These are phyloP conservation scores for Ophiostoma perfectum DNA, from an alignment of 2,329 filamentous ascomycete genomes.

Conservation along the genomic window DNA sequence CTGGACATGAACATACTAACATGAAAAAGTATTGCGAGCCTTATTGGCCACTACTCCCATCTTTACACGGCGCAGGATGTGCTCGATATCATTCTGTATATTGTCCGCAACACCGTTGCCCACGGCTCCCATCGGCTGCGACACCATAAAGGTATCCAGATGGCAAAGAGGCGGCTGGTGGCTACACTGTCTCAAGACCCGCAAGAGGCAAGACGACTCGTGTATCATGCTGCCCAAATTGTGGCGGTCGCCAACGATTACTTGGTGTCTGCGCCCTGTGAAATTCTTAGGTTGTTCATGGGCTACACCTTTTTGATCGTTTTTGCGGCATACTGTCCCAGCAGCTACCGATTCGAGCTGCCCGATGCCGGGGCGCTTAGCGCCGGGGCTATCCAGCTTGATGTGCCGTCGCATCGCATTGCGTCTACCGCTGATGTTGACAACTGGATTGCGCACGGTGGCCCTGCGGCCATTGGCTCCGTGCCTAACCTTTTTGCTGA, in stretches of 20 bases:
- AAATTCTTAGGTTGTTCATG: constrained; percentile 34
- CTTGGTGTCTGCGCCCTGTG: constrained; percentile 32
- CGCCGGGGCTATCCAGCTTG: constrained; percentile 25
- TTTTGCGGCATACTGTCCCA: constrained; percentile 29
- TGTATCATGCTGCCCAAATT: constrained; percentile 33
- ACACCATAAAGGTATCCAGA: constrained; percentile 26
- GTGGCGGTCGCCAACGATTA: constrained; percentile 32
- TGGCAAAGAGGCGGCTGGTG: constrained; percentile 29
- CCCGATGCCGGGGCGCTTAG: neutral
- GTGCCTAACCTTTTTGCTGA: constrained; percentile 27
- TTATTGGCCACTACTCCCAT: constrained; percentile 32
- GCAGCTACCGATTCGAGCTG: constrained; percentile 8
- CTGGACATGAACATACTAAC: neutral
- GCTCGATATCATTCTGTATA: constrained; percentile 32
- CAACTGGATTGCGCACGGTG: constrained; percentile 29
- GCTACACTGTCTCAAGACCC: constrained; percentile 28
- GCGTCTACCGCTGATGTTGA: constrained; percentile 21
- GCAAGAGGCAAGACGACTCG: constrained; percentile 26
- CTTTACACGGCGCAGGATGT: constrained; percentile 30
- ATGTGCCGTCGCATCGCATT: constrained; percentile 25
- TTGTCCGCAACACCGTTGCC: constrained; percentile 30
- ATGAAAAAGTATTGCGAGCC: constrained; percentile 25
- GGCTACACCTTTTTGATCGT: constrained; percentile 32
- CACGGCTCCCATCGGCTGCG: constrained; percentile 19
- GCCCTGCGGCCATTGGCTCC: constrained; percentile 29